Conservation (phyloP, 2,329 filamentous ascomycete genomes). For the Colletotrichum sidae region DNA sequence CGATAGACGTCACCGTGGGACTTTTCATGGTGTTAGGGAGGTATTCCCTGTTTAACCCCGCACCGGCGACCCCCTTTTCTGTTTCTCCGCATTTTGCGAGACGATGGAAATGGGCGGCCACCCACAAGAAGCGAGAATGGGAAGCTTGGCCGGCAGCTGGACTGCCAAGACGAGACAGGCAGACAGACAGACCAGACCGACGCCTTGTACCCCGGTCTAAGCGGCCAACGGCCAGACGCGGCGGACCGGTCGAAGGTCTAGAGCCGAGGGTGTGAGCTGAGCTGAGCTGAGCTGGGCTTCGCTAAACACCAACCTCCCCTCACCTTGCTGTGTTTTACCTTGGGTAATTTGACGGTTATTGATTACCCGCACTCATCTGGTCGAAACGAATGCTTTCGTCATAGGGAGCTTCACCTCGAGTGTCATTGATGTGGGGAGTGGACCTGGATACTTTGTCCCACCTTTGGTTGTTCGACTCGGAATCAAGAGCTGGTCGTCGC, state of each 20-base stretch:
- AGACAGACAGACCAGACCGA: too few relatives aligned
- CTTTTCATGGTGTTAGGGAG: constrained; percentile 1
- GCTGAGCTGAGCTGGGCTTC: too few relatives aligned
- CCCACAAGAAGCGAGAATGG: not conserved
- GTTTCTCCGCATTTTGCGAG: constrained; percentile 36
- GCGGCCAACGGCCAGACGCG: not conserved
- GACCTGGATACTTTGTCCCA: too few relatives aligned
- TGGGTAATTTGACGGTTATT: constrained; percentile 11
- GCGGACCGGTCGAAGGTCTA: constrained; percentile 6
- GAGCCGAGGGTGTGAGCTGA: not conserved
- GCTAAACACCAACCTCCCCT: constrained; percentile 13
- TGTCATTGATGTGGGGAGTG: too few relatives aligned
- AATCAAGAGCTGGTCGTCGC: too few relatives aligned
- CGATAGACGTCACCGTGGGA: constrained; percentile 10
- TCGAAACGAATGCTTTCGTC: too few relatives aligned
- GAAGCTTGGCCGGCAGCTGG: constrained; percentile 12
- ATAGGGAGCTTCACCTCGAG: too few relatives aligned
- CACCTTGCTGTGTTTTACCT: constrained; percentile 1
- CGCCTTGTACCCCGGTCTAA: constrained; percentile 8
- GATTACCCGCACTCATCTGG: not conserved
- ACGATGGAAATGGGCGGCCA: too few relatives aligned
- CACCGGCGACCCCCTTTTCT: constrained; percentile 5
- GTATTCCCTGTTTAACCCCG: constrained; percentile 33
- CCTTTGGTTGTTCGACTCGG: too few relatives aligned
- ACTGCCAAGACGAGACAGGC: constrained; percentile 21